A percentile compares a stretch with the other conserved stretches of the same genome.
phyloP scores from a whole-genome alignment of 305 asterid species.

The Striga hermonthica region DNA sequence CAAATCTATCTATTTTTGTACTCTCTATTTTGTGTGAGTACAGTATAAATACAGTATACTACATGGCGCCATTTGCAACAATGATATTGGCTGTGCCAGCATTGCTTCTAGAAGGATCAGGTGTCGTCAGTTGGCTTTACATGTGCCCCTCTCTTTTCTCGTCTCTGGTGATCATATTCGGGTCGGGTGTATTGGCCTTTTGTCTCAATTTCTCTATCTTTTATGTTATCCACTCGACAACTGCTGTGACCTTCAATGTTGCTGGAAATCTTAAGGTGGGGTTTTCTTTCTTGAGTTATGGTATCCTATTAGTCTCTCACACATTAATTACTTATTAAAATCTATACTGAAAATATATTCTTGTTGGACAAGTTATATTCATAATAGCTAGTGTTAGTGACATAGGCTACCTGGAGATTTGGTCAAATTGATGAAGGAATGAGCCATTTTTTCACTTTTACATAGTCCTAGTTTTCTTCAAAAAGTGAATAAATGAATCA shows the following conservation, averaged over 20 bases:
- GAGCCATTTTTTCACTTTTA: no score
- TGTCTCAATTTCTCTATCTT: slow-evolving; percentile 86
- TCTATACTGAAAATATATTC: no score
- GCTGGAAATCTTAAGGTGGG: slow-evolving; percentile 89
- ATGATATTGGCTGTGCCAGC: slow-evolving; percentile 81
- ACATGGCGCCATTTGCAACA: slow-evolving; percentile 93
- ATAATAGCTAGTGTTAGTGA: no score
- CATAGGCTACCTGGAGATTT: no score
- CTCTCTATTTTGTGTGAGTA: slow-evolving; percentile 24
- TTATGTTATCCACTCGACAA: slow-evolving; percentile 90
- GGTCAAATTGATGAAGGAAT: no score
- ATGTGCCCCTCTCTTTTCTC: slow-evolving; percentile 55
- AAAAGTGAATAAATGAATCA: background rate
- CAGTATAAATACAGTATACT: slow-evolving; percentile 90
- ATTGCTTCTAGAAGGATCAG: slow-evolving; percentile 68
- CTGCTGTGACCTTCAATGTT: slow-evolving; percentile 91
- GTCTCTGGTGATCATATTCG: slow-evolving; percentile 59
- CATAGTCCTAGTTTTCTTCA: background rate
- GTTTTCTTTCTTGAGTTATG: background rate
- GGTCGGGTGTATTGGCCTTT: slow-evolving; percentile 81
- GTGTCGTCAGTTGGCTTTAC: slow-evolving; percentile 63
- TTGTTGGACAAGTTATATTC: no score
- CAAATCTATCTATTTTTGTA: slow-evolving; percentile 7
- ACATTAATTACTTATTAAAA: no score
- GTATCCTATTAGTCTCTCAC: no score